Evolutionary conservation across 129 eudicot genomes (phyloP).

Genomic region (Scalesia atractyloides): DNA sequence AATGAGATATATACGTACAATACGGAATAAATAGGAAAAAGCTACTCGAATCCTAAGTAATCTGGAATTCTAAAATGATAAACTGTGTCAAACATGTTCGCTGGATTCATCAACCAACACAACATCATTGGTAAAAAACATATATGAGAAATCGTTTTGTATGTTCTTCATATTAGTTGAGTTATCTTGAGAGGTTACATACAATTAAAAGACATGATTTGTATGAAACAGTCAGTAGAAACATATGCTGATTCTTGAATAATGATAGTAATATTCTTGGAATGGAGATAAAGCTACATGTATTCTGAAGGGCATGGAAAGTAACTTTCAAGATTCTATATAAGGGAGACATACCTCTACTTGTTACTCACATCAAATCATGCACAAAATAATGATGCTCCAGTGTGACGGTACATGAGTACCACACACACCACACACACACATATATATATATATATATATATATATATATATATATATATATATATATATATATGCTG

Average conservation of each 20-base stretch:
- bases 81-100: not conserved
- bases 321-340: slow-evolving; percentile 42
- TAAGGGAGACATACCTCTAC: slow-evolving; percentile 32
- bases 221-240: not conserved
- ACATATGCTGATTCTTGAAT: not conserved
- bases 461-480: no score
- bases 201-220: not conserved
- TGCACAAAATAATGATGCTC: slow-evolving; percentile 16
- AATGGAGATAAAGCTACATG: slow-evolving; percentile 30
- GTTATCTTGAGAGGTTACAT: not conserved
- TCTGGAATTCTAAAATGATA: no score
- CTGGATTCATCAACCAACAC: not conserved
- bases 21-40: no score
- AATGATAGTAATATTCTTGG: not conserved
- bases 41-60: no score
- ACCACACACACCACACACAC: no score
- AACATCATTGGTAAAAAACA: not conserved
- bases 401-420: slow-evolving; percentile 21
- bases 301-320: slow-evolving; percentile 33
- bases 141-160: not conserved
- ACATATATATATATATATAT: no score
- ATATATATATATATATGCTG: not conserved
- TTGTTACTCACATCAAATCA: slow-evolving; percentile 39
- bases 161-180: not conserved
- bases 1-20: no score